Evolutionary conservation across 306 rosid species (phyloP), one percentile per base, ranked within the genome.

Genomic region (Bauhinia variegata): DNA sequence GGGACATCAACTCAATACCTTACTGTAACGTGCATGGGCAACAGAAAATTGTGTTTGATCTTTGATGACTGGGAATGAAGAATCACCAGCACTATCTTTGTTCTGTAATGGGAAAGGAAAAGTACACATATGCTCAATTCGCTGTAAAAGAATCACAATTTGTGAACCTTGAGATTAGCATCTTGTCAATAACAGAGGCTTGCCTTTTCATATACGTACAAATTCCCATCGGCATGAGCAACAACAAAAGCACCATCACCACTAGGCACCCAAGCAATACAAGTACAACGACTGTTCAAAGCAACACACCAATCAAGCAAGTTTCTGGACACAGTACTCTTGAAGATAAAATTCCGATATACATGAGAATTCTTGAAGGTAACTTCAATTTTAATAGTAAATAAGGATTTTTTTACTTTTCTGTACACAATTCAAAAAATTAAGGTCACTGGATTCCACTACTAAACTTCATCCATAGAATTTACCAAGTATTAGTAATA

Each of bases 211-310:
- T 91, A 95, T 72, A 88, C 77, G 19, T 83, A 95, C 75, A 91
- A 68, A 82, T 91, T 95, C 77, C 99, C 99, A 79, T 95, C 99
- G 1, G 95, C 79, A 73, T 95, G 97, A 75, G 95, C 87, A 33
- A 91, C 97, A 77, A 88, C 88, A 68, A 95, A 95, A 78, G 89
- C 76, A 51, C 96, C 95, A 59, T 95, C 96, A 67, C 91, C 88
- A 73, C 89, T 87, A 39, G 99, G 96, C 59, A 91, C 87, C 99
- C 99, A 95, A 30, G 96, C 83, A 73, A 91, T 60, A 77, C 89
- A 78, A 32, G 92, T 87, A 78, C 99, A 95, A 12, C 99, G 97
- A 67, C 99, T 95, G 99, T 81, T 97, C 67, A 63, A 71, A 58
- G 73, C 64, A 83, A 76, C 16, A 54, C 66, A 73, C 70, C 67